Base-by-base conservation (phyloP, 2,329 filamentous ascomycete genomes). In the Aspergillus sclerotialis region DNA sequence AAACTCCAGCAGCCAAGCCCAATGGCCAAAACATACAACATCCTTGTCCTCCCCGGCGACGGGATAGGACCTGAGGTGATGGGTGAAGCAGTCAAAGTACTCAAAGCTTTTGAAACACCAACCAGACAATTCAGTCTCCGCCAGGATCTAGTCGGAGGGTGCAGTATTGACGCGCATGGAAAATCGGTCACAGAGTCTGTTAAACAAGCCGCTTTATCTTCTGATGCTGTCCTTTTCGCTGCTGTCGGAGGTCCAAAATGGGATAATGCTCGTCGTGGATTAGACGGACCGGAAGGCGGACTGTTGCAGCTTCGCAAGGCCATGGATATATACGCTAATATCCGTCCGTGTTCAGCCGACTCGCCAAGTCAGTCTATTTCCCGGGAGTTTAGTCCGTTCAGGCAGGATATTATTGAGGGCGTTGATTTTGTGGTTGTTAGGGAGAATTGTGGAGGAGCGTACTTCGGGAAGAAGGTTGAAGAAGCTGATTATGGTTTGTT, bases 181-280 rank as follows among this genome's bases (percentile, higher is more conserved):
- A 73, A 69, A 32, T 76, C 88, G 15, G 71, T 94, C 36, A 92
- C 86, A 21, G 78, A 88, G 46, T 75, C 80, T 50, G 84, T 87
- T 40, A 83, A 94, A 50, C 68, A 70, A 6, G 86, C 85, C 14
- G 85, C 85, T 44, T 84, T 90, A 56, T 66, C 73, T 24, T 85
- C 87, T 38, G 82, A 93, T 58, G 89, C 88, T 6, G 82, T 94
- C 30, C 78, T 94, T 32, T 81, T 95, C 40, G 88, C 86, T 38
- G 84, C 87, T 48, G 90, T 94, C 47, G 88, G 89, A 40, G 89
- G 89, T 2, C 88, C 89, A 11, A 77, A 94, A 83, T 94, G 87
- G 87, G 87, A 88, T 46, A 87, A 84, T 31, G 45, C 48, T 12
- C 53, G 59, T 8, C 46, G 45, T 16, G 84, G 84, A 43, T 67